Evolutionary conservation across 2,329 filamentous ascomycete genomes (phyloP).

Genomic region (Aureobasidium sp.): DNA sequence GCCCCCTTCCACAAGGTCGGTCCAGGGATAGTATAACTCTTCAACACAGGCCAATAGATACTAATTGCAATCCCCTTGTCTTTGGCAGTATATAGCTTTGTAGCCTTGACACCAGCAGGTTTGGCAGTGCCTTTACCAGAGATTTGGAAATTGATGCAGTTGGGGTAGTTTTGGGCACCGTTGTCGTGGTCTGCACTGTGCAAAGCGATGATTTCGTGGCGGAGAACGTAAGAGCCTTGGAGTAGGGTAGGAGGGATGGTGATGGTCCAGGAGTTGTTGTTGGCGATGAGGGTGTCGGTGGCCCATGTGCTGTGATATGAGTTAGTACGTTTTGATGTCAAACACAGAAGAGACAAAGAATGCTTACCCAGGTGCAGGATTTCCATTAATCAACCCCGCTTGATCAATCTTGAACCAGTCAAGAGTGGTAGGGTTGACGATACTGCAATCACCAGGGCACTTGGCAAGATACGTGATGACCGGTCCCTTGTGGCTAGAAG

Average conservation of each 20-base stretch:
- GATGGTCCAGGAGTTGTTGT: constrained; percentile 41
- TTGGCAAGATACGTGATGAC: constrained; percentile 57
- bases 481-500: constrained; percentile 54
- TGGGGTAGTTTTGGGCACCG: constrained; percentile 40
- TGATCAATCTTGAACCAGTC: constrained; percentile 58
- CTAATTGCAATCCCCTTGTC: constrained; percentile 53
- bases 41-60: constrained; percentile 44
- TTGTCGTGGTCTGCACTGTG: constrained; percentile 41
- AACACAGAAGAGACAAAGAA: neutral
- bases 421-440: constrained; percentile 44
- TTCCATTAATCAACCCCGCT: constrained; percentile 43
- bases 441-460: constrained; percentile 47
- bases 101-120: constrained; percentile 44
- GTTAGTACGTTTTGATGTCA: neutral
- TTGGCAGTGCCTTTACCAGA: constrained; percentile 45
- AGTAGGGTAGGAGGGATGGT: constrained; percentile 46
- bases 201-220: constrained; percentile 53
- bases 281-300: constrained; percentile 43
- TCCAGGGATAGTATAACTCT: constrained; percentile 45
- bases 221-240: constrained; percentile 51
- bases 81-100: constrained; percentile 47
- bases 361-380: constrained; percentile 31
- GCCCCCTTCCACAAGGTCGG: constrained; percentile 29
- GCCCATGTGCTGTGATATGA: constrained; percentile 40
- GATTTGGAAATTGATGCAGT: constrained; percentile 52